phyloP scores from a whole-genome alignment of 2,329 filamentous ascomycete genomes.

The Clarireedia hainanense region DNA sequence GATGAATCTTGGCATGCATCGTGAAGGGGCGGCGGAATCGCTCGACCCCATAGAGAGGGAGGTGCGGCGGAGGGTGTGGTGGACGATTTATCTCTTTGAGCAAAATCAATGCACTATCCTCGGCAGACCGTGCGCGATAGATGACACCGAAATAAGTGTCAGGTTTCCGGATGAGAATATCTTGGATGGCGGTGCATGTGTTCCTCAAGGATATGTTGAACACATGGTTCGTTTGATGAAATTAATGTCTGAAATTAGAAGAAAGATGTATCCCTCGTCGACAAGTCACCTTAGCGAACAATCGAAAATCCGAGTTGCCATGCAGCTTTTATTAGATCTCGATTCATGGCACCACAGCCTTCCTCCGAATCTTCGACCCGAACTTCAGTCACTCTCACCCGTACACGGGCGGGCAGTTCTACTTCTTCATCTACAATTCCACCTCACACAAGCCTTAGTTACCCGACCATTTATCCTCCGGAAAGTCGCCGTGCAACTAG shows the following conservation, averaged over 20 bases:
- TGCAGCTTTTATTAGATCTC: constrained; percentile 20
- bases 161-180: constrained; percentile 23
- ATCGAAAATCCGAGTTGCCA: constrained; percentile 17
- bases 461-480: constrained; percentile 24
- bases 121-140: constrained; percentile 25
- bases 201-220: constrained; percentile 23
- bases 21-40: constrained; percentile 32
- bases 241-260: constrained; percentile 21
- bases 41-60: constrained; percentile 29
- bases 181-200: constrained; percentile 21
- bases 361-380: constrained; percentile 19
- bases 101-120: constrained; percentile 27
- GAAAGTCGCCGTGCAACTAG: constrained; percentile 24
- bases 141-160: constrained; percentile 26
- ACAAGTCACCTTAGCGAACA: constrained; percentile 16
- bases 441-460: constrained; percentile 24
- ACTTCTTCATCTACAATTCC: constrained; percentile 25
- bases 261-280: constrained; percentile 23
- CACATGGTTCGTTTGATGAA: constrained; percentile 20
- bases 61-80: constrained; percentile 26
- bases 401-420: constrained; percentile 23
- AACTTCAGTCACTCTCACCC: constrained; percentile 12
- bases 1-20: constrained; percentile 37
- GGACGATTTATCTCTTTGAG: constrained; percentile 26
- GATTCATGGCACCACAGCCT: constrained; percentile 24